Base-by-base conservation (phyloP, 495 filamentous ascomycete species). In the Aspergillus kassunensis region DNA sequence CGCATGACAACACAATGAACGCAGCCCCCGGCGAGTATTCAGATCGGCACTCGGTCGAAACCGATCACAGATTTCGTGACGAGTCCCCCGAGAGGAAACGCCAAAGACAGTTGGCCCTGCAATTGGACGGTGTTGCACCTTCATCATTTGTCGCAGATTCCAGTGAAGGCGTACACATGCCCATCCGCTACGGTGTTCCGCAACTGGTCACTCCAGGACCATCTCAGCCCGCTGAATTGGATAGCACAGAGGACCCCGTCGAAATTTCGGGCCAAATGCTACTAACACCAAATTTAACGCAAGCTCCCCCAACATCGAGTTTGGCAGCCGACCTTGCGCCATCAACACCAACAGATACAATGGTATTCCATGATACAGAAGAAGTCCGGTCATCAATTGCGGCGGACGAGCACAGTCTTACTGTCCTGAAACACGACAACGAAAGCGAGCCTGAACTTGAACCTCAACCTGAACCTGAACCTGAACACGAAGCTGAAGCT, bases 161-260 rank as follows among this genome's bases (percentile, higher is more conserved):
- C 11, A 12, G 12, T 20, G 37, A 19, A 5, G 24, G 16, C 2
- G 5, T 40, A 21, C 16, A 31, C 19, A 30, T 3, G 4, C 21
- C 49, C 24, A 20, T 29, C 29, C 37, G n/a, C 37, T 15, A 46
- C 20, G 25, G 35, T 37, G 46, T 50, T 21, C 54, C 56, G 20
- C 63, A 60, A 39, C 44, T 63, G 19, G 34, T 51, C 3, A 67
- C 58, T 11, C 57, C 61, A 25, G 59, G 60, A 16, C 49, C 55
- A 46, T 65, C 65, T 2, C 62, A 69, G 24, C 51, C 60, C 41
- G 23, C 19, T 24, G 44, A 30, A 25, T 7, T 33, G 15, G 40
- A 41, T 12, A 23, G 47, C 10, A 20, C 52, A 23, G 7, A 30
- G 11, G 12, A 11, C 8, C 18, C 9, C 1, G 2, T 23, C 25